Percentiles rank a stretch among this genome's conserved stretches.
phyloP scores from a whole-genome alignment of 768 basidiomycete genomes.

The Sutorius australiensis region DNA sequence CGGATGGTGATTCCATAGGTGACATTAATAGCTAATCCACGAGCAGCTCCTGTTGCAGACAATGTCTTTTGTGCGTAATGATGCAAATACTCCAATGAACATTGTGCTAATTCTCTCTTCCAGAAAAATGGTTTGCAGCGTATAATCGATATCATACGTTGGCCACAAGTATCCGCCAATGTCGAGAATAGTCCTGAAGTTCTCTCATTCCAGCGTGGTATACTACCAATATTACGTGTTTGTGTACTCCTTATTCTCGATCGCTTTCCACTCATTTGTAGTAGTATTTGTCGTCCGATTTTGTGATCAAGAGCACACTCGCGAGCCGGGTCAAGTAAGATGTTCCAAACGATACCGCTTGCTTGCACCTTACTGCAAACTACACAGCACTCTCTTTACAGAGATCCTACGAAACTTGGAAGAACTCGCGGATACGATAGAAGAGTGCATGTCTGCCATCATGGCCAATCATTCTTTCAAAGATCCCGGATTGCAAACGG shows the following conservation, averaged over 20 bases:
- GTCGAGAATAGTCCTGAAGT: slow-evolving; percentile 32
- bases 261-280: neutral
- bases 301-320: slow-evolving; percentile 55
- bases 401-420: slow-evolving; percentile 45
- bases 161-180: slow-evolving; percentile 37
- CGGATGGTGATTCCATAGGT: neutral
- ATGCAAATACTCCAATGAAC: neutral
- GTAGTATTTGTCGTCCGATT: slow-evolving; percentile 58
- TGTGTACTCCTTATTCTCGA: neutral
- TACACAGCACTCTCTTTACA: slow-evolving; percentile 41
- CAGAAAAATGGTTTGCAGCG: slow-evolving; percentile 51
- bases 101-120: neutral
- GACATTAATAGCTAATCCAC: neutral
- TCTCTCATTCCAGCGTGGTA: slow-evolving; percentile 59
- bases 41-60: slow-evolving; percentile 38
- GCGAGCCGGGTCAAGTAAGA: slow-evolving; percentile 49
- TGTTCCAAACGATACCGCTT: neutral
- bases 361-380: slow-evolving; percentile 6
- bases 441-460: slow-evolving; percentile 36
- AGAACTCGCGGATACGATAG: slow-evolving; percentile 39
- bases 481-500: slow-evolving; percentile 20
- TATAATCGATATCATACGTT: slow-evolving; percentile 48
- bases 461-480: slow-evolving; percentile 31
- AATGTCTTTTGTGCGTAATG: slow-evolving; percentile 34
- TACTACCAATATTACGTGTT: slow-evolving; percentile 54